Percentiles rank a stretch among this genome's conserved stretches.
These are phyloP conservation scores for Phyllachora maydis DNA, from an alignment of 2,329 filamentous ascomycete species.

Conservation along the genomic window DNA sequence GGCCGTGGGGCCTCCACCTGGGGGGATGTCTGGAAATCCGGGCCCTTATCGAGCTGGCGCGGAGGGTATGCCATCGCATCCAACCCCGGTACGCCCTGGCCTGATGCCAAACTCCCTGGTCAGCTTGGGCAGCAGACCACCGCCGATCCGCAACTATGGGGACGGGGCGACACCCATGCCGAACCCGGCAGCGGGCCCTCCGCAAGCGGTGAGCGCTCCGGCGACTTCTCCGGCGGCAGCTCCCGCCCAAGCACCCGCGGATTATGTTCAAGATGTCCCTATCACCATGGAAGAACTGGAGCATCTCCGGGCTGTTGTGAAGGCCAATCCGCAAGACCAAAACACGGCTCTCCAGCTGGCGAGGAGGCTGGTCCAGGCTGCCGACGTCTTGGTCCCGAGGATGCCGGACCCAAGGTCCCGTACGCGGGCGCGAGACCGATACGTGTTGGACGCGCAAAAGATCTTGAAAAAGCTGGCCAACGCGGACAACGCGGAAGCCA, in stretches of 20 bases:
- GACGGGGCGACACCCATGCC: slow-evolving; percentile 20
- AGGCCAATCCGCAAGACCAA: slow-evolving; percentile 52
- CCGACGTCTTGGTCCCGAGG: slow-evolving; percentile 46
- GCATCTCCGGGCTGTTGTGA: slow-evolving; percentile 46
- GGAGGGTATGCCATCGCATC: slow-evolving; percentile 35
- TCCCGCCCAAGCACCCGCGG: too few species aligned
- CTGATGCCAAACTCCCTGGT: slow-evolving; percentile 37
- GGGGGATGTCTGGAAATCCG: too few species aligned
- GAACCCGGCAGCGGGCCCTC: too few species aligned
- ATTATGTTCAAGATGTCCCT: too few species aligned
- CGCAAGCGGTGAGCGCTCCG: slow-evolving; percentile 7
- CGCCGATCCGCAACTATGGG: slow-evolving; percentile 34
- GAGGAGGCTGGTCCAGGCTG: slow-evolving; percentile 71
- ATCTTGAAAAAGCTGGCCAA: slow-evolving; percentile 72
- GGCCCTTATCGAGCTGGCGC: slow-evolving; percentile 5
- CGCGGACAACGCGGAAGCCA: slow-evolving; percentile 58
- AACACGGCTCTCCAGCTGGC: slow-evolving; percentile 52
- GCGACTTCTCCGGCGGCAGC: slow-evolving; percentile 10
- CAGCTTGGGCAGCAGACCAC: slow-evolving; percentile 32
- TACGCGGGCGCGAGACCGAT: slow-evolving; percentile 61
- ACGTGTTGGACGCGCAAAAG: slow-evolving; percentile 72
- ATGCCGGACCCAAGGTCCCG: slow-evolving; percentile 50
- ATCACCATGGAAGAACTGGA: slow-evolving; percentile 69
- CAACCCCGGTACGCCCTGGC: slow-evolving; percentile 40
- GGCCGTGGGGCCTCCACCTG: slow-evolving; percentile 4